Base-by-base conservation (phyloP, 139 green algal genomes). In the Pseudopediastrum boryanum region DNA sequence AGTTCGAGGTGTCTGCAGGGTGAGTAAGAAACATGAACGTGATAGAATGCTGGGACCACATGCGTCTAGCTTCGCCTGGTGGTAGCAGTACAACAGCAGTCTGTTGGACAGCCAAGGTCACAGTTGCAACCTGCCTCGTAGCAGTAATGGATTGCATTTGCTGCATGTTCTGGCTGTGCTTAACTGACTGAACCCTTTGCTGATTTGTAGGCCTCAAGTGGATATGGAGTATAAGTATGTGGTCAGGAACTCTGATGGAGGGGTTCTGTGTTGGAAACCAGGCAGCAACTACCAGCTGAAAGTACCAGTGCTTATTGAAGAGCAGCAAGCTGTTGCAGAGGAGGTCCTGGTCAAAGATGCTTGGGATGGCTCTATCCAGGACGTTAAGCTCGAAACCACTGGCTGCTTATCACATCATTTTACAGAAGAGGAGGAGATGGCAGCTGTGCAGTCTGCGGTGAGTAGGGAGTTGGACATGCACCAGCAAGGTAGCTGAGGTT, bases 191-290 rank as follows among this genome's bases (percentile, higher is more conserved):
- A n/a, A n/a, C n/a, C n/a, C 25, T 19, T 31, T 31, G 7, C 61
- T 35, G 9, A 8, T 54, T 19, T 72, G 52, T 48, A 71, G 65
- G 77, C 77, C 77, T 16, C 36, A 79, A 21, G 48, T 75, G 16
- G 43, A 84, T 35, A 46, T 84, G 10, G 84, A 89, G 67, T 89
- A 87, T 56, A 89, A 89, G 43, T 89, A 87, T n/a, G 43, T 89
- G 6, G 59, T 84, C 0, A 51, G 23, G 4, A 70, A 44, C 12
- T 25, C 6, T 21, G 77, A 75, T 16, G 64, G 76, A 8, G 67
- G 62, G 13, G 58, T 70, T 12, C 42, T 89, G 31, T 51, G 33
- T 38, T 89, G 85, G 85, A 85, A 89, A 62, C 80, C 85, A 3
- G 78, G 85, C 0, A 43, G 50, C 4, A 89, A 89, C 66, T 62